Evolutionary conservation across 2,329 filamentous ascomycete species (phyloP).

Genomic region (Scedosporium minutisporum): DNA sequence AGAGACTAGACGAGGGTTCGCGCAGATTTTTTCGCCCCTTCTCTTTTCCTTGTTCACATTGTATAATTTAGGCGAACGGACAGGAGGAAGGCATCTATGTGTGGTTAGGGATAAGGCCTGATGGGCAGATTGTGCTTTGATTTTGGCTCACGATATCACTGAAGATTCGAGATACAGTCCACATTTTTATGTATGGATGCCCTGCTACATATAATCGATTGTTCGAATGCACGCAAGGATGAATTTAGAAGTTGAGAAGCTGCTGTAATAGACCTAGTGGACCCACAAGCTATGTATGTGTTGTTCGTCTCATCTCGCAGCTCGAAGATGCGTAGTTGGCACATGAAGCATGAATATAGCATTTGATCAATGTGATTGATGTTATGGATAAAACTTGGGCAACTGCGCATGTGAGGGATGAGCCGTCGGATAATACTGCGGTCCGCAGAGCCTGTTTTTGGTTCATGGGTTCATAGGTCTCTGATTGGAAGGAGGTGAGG

Average conservation of each 20-base stretch:
- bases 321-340: neutral
- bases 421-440: neutral
- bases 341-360: neutral
- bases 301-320: neutral
- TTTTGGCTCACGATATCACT: neutral
- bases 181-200: neutral
- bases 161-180: neutral
- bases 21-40: too few species aligned
- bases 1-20: too few species aligned
- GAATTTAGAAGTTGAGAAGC: neutral
- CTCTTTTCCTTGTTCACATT: too few species aligned
- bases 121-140: neutral
- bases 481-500: neutral
- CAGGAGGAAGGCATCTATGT: too few species aligned
- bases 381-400: neutral
- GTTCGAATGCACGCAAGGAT: neutral
- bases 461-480: neutral
- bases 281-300: neutral
- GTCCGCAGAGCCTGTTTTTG: neutral
- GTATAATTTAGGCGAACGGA: too few species aligned
- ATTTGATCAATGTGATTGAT: neutral
- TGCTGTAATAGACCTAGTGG: neutral
- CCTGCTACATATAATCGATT: neutral
- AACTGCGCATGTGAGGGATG: neutral
- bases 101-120: too few species aligned